Percentiles rank a stretch among this genome's conserved stretches.
phyloP scores from a whole-genome alignment of 2,329 filamentous ascomycete species.

The Phialophora chinensis region DNA sequence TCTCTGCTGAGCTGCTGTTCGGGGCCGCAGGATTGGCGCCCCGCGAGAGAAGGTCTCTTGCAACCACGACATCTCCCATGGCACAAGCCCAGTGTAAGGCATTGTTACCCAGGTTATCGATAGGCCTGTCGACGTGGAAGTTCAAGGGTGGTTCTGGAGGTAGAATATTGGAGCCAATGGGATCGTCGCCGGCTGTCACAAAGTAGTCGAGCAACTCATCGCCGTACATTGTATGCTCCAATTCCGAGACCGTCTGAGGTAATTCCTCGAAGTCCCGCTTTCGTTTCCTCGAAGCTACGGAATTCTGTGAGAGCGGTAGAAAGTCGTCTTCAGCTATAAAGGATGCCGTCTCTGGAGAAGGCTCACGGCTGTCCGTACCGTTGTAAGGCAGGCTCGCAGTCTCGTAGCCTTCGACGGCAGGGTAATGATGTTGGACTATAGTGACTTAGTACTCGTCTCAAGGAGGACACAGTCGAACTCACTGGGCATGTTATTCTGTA shows the following conservation, averaged over 20 bases:
- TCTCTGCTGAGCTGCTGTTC: conserved; percentile 79
- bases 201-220: conserved; percentile 97
- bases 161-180: conserved; percentile 61
- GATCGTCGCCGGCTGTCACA: conserved; percentile 79
- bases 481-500: conserved; percentile 18
- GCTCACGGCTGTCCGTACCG: conserved; percentile 80
- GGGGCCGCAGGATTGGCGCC: conserved; percentile 77
- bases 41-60: conserved; percentile 82
- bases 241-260: conserved; percentile 60
- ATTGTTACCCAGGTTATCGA: conserved; percentile 90
- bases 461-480: background rate
- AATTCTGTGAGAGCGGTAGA: conserved; percentile 71
- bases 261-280: conserved; percentile 72
- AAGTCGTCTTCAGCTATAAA: conserved; percentile 84
- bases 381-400: conserved; percentile 65
- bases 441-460: conserved; percentile 1
- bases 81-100: conserved; percentile 96
- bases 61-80: conserved; percentile 94
- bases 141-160: conserved; percentile 81
- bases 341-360: conserved; percentile 81
- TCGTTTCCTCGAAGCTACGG: conserved; percentile 68
- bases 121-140: conserved; percentile 88
- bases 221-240: conserved; percentile 87
- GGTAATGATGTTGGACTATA: conserved; percentile 28
- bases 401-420: conserved; percentile 69